A percentile compares a stretch with the other conserved stretches of the same genome.
phyloP scores from a whole-genome alignment of 2,329 filamentous ascomycete genomes.

The Sporothrix schenckii region DNA sequence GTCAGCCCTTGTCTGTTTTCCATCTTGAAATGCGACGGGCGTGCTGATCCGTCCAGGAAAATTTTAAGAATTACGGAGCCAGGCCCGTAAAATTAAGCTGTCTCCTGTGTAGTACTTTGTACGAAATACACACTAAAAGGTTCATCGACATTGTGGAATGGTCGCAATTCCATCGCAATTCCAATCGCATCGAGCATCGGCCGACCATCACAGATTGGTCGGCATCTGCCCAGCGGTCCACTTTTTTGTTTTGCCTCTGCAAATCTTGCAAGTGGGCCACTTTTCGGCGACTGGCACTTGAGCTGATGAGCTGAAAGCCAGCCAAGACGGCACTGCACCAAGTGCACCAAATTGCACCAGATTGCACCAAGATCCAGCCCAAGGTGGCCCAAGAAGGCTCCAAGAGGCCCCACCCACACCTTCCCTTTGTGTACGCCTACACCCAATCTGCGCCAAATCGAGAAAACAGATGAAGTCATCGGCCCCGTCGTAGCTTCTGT shows the following conservation, averaged over 20 bases:
- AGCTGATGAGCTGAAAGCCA: not conserved
- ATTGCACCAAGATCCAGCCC: not conserved
- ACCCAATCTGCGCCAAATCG: not conserved
- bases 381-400: not conserved
- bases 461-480: conserved; percentile 29
- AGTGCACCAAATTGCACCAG: too few species aligned
- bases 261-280: not conserved
- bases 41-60: not conserved
- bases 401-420: conserved; percentile 14
- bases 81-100: not conserved
- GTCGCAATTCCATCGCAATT: too few species aligned
- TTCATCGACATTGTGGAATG: not conserved
- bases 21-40: not conserved
- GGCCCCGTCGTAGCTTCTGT: not conserved
- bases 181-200: too few species aligned
- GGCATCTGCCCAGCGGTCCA: not conserved
- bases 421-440: conserved; percentile 15
- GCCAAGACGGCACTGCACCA: not conserved
- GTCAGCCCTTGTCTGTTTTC: not conserved
- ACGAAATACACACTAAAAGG: too few species aligned
- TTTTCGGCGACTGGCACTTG: not conserved
- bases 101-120: too few species aligned
- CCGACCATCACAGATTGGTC: not conserved
- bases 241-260: too few species aligned
- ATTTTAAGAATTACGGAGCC: too few species aligned